A percentile compares a stretch with the other conserved stretches of the same genome.
Conservation (phyloP, 2,329 filamentous ascomycete species). For the Clarireedia paspali region DNA sequence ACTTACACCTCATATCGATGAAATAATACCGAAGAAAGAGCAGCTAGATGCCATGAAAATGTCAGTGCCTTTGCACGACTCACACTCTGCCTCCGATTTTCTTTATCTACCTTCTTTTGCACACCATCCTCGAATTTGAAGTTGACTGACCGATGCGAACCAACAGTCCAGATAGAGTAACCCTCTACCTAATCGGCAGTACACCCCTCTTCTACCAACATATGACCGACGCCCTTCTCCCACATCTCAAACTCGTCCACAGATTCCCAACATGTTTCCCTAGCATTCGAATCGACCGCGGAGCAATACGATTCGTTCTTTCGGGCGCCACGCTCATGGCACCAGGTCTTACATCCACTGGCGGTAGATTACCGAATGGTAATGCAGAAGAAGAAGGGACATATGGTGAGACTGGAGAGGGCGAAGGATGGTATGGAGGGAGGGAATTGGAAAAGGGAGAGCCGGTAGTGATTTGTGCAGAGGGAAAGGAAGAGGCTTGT, state of each 20-base stretch:
- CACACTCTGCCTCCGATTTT: not conserved
- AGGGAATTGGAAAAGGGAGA: slow-evolving; percentile 69
- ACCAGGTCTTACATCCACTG: slow-evolving; percentile 77
- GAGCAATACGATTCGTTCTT: slow-evolving; percentile 93
- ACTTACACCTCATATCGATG: slow-evolving; percentile 81
- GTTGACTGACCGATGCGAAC: too few relatives aligned
- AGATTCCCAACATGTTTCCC: slow-evolving; percentile 80
- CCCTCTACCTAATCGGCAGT: slow-evolving; percentile 75
- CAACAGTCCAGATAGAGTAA: slow-evolving; percentile 69
- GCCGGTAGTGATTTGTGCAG: slow-evolving; percentile 81
- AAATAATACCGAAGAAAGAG: slow-evolving; percentile 90
- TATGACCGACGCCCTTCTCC: slow-evolving; percentile 63
- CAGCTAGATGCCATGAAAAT: slow-evolving; percentile 88
- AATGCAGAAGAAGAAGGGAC: slow-evolving; percentile 31
- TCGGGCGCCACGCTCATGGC: slow-evolving; percentile 94
- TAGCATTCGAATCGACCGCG: slow-evolving; percentile 82
- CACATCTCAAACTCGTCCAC: slow-evolving; percentile 85
- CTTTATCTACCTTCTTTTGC: not conserved
- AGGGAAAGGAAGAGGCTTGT: slow-evolving; percentile 89
- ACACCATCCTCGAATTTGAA: too few relatives aligned
- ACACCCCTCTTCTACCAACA: slow-evolving; percentile 89
- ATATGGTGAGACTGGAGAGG: slow-evolving; percentile 29
- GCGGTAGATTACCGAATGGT: slow-evolving; percentile 63
- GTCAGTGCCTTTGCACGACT: slow-evolving; percentile 31
- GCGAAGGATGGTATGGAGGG: slow-evolving; percentile 43